Evolutionary conservation across 345 rosid genomes (phyloP).

Genomic region (rapeseed (Brassica napus)): Da-Ae NC_063452.1:49262501-49263000

Average conservation of each 20-base stretch:
- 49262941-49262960: background rate
- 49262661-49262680: constrained; percentile 76
- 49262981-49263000: constrained; percentile 71
- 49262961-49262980: background rate
- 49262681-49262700: constrained; percentile 84
- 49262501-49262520: constrained; percentile 11
- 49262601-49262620: background rate
- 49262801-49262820: background rate
- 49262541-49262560: constrained; percentile 39
- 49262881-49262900: constrained; percentile 70
- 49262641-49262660: constrained; percentile 63
- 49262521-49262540: constrained; percentile 28
- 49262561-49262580: constrained; percentile 40
- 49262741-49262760: constrained; percentile 62
- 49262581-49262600: constrained; percentile 21
- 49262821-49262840: constrained; percentile 34
- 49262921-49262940: background rate
- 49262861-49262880: constrained; percentile 80
- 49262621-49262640: constrained; percentile 47
- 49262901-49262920: background rate
- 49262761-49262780: constrained; percentile 70
- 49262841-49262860: constrained; percentile 99
- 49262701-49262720: constrained; percentile 61
- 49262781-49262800: background rate
- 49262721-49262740: constrained; percentile 45